Evolutionary conservation across 768 basidiomycete species (phyloP).

Genomic region (Sporobolomyces roseus): DNA sequence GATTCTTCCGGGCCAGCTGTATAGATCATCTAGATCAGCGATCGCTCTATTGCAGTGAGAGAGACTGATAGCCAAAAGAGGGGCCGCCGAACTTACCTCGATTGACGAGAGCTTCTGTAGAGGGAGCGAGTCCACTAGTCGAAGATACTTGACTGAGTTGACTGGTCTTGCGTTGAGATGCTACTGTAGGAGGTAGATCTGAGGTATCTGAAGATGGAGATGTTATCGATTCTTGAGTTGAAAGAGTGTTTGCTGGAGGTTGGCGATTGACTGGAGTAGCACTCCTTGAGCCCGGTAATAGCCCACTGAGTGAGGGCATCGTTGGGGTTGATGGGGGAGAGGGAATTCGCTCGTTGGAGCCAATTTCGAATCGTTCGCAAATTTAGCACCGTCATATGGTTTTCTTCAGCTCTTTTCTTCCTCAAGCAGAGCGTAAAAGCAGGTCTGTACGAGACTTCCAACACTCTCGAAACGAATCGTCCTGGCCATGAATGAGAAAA

Average conservation of each 20-base stretch:
- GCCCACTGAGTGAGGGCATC: conserved; percentile 9
- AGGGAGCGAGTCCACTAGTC: not conserved
- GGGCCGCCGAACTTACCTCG: not conserved
- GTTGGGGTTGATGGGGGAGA: not conserved
- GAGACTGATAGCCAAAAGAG: not conserved
- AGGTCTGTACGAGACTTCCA: no score
- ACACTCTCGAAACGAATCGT: no score
- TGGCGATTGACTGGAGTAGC: not conserved
- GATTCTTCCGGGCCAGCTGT: conserved; percentile 47
- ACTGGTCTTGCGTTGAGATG: not conserved
- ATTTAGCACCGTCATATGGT: no score
- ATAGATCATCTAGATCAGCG: not conserved
- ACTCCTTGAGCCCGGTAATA: conserved; percentile 6
- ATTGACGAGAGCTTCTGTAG: conserved; percentile 6
- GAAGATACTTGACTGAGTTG: conserved; percentile 1
- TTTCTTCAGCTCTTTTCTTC: no score
- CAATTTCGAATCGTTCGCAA: not conserved
- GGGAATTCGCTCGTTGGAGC: no score
- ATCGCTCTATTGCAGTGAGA: not conserved
- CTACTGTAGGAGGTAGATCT: not conserved
- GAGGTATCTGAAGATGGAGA: not conserved
- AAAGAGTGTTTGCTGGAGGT: not conserved
- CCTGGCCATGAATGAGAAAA: no score
- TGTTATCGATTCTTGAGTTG: not conserved
- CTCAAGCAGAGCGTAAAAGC: no score